These are phyloP conservation scores for Penicillium chermesinum DNA, from an alignment of 495 filamentous ascomycete genomes.

Conservation along the genomic window DNA sequence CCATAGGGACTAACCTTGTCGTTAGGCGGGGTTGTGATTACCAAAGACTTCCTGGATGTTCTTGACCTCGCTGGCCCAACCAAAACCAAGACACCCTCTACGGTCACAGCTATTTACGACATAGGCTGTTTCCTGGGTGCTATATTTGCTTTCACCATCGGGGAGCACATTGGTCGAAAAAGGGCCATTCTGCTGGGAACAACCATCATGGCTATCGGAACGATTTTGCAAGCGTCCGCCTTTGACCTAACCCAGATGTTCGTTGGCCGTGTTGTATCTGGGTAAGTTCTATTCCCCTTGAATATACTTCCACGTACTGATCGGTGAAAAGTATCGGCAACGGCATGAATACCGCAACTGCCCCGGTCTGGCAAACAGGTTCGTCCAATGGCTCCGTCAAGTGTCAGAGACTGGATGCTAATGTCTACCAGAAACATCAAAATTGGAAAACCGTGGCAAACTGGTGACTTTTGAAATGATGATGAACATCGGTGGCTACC, in stretches of 20 bases:
- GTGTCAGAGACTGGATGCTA: neutral
- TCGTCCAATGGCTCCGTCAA: neutral
- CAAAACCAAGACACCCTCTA: constrained; percentile 48
- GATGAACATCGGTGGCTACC: constrained; percentile 55
- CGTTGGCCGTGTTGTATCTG: constrained; percentile 51
- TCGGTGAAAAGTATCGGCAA: constrained; percentile 47
- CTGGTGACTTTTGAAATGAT: constrained; percentile 57
- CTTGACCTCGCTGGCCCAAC: constrained; percentile 44
- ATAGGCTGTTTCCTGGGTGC: constrained; percentile 59
- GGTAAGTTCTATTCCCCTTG: constrained; percentile 17
- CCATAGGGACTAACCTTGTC: neutral
- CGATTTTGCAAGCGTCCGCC: constrained; percentile 53
- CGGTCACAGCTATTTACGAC: constrained; percentile 59
- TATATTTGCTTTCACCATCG: constrained; percentile 43
- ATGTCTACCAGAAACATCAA: constrained; percentile 43
- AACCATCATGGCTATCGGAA: constrained; percentile 54
- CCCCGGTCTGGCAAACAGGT: constrained; percentile 56
- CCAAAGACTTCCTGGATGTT: constrained; percentile 50
- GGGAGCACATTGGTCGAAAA: constrained; percentile 54
- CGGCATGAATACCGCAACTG: constrained; percentile 60
- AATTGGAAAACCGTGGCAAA: constrained; percentile 53
- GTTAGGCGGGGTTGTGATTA: constrained; percentile 51
- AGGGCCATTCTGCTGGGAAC: constrained; percentile 52
- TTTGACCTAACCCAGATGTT: constrained; percentile 59
- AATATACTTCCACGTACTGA: neutral